Base-by-base conservation (phyloP, 2,329 filamentous ascomycete species). In the Harringtonia lauricola region DNA sequence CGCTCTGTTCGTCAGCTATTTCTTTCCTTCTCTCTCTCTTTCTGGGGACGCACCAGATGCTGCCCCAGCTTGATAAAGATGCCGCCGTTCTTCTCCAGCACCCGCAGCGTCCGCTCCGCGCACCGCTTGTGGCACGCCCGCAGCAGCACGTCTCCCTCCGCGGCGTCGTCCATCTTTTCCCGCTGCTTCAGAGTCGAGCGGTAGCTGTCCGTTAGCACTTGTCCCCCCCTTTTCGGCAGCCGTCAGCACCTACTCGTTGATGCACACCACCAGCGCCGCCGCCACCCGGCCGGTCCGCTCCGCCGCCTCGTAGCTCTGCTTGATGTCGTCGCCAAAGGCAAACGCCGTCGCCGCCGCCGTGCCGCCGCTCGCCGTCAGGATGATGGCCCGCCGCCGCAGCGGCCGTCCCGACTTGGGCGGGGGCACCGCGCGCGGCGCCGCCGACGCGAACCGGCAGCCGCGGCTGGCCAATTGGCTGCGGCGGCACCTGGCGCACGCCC, bases 21-120 rank as follows among this genome's bases (percentile, higher is more conserved):
- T 26, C 7, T 10, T 26, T 10, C 7, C 24, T 26, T 6, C 10
- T 26, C 7, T 26, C 10, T 26, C 7, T 26, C 10, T 6, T 6
- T 26, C 24, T 7, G 13, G 8, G 44, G 36, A 49, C 64, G 35
- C 69, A 81, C 79, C 63, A 98, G 63, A 64, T 98, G 92, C 57
- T 98, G 92, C 8, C 92, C 92, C 33, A 98, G 69, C 64, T 98
- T 98, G 61, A 98, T 96, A 55, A 96, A 98, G 50, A 98, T 95
- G 24, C 90, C 94, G 22, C 94, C 92, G 62, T 95, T 96, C 70
- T 86, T 87, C 70, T 98, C 92, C 51, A 96, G 67, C 2, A 94
- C 89, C 45, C 73, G 75, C 35, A 96, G 68, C 1, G 92, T 95
- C 49, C 92, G 79, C 55, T 87, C 76, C 26, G 92, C 92, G 65